phyloP scores from a whole-genome alignment of 2,329 filamentous ascomycete genomes.

The Pseudofabraea citricarpa region DNA sequence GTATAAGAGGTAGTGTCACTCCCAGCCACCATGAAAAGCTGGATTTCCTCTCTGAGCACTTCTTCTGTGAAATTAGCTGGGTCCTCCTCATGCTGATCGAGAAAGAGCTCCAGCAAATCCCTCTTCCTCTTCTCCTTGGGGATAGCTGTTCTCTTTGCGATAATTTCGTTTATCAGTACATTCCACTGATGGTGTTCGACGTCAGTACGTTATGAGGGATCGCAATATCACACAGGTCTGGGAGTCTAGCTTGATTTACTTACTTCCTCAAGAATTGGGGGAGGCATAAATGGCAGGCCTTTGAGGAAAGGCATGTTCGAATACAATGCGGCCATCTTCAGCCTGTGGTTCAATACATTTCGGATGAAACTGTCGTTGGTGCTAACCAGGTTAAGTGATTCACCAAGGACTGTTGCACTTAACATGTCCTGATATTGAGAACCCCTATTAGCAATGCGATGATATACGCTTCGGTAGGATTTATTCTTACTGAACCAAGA shows the following conservation, averaged over 20 bases:
- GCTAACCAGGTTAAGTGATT: constrained; percentile 14
- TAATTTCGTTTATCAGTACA: constrained; percentile 10
- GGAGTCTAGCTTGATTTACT: too few relatives aligned
- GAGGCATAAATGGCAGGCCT: constrained; percentile 10
- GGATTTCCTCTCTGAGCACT: not conserved
- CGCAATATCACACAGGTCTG: too few relatives aligned
- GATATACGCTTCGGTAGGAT: too few relatives aligned
- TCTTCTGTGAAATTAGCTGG: not conserved
- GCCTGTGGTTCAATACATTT: constrained; percentile 8
- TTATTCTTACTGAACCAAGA: constrained; percentile 12
- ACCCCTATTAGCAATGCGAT: not conserved
- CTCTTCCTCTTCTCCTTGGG: not conserved
- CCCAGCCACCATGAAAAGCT: not conserved
- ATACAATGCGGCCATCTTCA: constrained; percentile 9
- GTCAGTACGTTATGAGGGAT: too few relatives aligned
- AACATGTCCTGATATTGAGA: constrained; percentile 12
- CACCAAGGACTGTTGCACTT: constrained; percentile 13
- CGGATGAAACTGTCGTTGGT: constrained; percentile 11
- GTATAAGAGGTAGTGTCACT: not conserved
- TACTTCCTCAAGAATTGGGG: constrained; percentile 1
- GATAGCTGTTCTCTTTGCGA: not conserved
- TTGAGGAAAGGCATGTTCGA: constrained; percentile 11
- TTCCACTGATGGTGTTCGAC: too few relatives aligned
- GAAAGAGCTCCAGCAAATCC: not conserved
- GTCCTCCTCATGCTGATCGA: not conserved